phyloP scores from a whole-genome alignment of 345 rosid genomes.

The Eucalyptus decipiens region DNA sequence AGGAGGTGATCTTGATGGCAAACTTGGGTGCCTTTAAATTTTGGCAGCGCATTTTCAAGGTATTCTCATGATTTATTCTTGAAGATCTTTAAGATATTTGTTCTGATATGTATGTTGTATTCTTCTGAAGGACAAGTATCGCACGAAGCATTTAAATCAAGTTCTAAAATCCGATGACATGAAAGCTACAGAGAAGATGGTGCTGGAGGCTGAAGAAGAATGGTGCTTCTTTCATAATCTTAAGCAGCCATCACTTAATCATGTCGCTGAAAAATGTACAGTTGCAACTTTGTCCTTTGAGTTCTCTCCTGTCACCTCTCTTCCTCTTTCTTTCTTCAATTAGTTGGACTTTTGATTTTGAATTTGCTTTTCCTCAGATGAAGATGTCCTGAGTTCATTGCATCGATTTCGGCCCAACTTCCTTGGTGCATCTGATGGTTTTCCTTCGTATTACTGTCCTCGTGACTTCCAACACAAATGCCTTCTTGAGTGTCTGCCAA shows the following conservation, averaged over 20 bases:
- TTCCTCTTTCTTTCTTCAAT: not conserved
- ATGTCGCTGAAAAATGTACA: conserved; percentile 72
- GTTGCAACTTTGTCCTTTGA: not conserved
- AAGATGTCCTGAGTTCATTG: conserved; percentile 46
- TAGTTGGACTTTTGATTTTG: not conserved
- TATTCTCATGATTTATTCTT: conserved; percentile 2
- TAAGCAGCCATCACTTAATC: conserved; percentile 51
- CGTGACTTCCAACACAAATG: conserved; percentile 64
- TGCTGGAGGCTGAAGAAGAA: conserved; percentile 58
- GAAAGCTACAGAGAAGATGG: conserved; percentile 12
- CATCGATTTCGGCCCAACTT: conserved; percentile 76
- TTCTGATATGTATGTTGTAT: not conserved
- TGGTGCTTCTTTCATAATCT: conserved; percentile 85
- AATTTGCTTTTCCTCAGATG: conserved; percentile 42
- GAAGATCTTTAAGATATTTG: not conserved
- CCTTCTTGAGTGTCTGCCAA: conserved; percentile 29
- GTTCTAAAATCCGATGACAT: conserved; percentile 19
- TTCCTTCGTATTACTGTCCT: conserved; percentile 50
- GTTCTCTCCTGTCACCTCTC: not conserved
- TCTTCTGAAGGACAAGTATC: conserved; percentile 62
- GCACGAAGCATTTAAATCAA: conserved; percentile 48
- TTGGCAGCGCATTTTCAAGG: conserved; percentile 84
- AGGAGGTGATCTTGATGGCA: conserved; percentile 58
- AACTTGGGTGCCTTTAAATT: conserved; percentile 77
- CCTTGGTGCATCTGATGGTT: conserved; percentile 30